phyloP scores from a whole-genome alignment of 2,329 filamentous ascomycete genomes.

The Graphilbum fragrans region DNA sequence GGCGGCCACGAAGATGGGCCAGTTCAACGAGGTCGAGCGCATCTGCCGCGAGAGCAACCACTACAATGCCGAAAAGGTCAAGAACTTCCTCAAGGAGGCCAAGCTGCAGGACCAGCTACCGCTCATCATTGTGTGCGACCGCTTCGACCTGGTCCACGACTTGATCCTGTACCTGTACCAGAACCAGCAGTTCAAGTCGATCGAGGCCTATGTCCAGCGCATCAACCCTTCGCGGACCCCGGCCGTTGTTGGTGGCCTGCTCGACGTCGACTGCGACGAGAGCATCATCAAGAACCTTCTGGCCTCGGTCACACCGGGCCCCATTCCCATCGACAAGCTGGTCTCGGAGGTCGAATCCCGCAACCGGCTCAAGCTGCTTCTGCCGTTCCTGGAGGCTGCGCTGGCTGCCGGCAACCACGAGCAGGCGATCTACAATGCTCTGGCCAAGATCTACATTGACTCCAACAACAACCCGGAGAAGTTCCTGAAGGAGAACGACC shows the following conservation, averaged over 20 bases:
- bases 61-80: constrained; percentile 90
- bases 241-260: constrained; percentile 79
- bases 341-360: constrained; percentile 90
- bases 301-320: constrained; percentile 67
- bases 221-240: constrained; percentile 89
- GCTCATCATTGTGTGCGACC: constrained; percentile 95
- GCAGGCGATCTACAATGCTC: constrained; percentile 90
- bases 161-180: constrained; percentile 94
- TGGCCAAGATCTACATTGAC: constrained; percentile 99
- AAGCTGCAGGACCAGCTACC: constrained; percentile 85
- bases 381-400: constrained; percentile 92
- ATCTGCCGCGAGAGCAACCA: constrained; percentile 89
- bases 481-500: constrained; percentile 93
- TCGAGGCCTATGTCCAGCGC: constrained; percentile 94
- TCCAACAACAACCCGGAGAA: constrained; percentile 96
- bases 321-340: constrained; percentile 87
- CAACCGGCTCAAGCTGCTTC: constrained; percentile 86
- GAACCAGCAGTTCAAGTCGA: constrained; percentile 98
- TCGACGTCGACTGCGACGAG: constrained; percentile 97
- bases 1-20: constrained; percentile 83
- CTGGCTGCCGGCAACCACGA: constrained; percentile 85
- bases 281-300: constrained; percentile 88
- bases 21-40: constrained; percentile 91
- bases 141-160: constrained; percentile 98
- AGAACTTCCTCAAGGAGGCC: constrained; percentile 98